phyloP scores from a whole-genome alignment of 2,329 filamentous ascomycete species.

The Colletotrichum eremochloae region DNA sequence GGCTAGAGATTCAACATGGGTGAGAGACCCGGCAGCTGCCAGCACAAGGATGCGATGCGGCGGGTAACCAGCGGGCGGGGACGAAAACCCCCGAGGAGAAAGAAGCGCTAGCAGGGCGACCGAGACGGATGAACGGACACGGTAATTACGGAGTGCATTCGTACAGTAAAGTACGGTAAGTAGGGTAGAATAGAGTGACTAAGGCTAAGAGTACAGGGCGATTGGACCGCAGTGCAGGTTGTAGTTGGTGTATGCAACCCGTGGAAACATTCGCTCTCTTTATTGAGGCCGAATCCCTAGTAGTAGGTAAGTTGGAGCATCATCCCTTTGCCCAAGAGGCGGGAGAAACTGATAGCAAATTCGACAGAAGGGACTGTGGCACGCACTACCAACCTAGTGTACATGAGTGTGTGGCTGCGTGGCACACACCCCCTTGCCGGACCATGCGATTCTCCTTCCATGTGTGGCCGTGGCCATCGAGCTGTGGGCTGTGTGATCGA shows the following conservation, averaged over 20 bases:
- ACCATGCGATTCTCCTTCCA: constrained; percentile 8
- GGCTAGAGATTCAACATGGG: constrained; percentile 13
- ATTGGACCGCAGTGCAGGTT: background rate
- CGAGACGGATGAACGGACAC: background rate
- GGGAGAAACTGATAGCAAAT: too few relatives aligned
- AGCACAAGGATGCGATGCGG: constrained; percentile 22
- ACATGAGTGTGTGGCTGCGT: constrained; percentile 27
- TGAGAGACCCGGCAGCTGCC: background rate
- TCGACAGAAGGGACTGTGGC: background rate
- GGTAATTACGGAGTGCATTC: background rate
- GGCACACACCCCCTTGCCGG: constrained; percentile 9
- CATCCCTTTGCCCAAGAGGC: constrained; percentile 10
- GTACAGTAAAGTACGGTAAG: background rate
- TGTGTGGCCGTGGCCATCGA: constrained; percentile 38
- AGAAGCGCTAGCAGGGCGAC: background rate
- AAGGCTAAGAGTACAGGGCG: background rate
- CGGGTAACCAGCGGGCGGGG: constrained; percentile 7
- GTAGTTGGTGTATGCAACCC: background rate
- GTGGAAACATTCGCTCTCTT: background rate
- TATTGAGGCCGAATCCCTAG: too few relatives aligned
- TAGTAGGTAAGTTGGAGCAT: background rate
- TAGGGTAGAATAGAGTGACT: background rate
- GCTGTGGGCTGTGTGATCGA: constrained; percentile 30
- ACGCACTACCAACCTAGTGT: background rate
- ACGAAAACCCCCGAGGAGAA: background rate